These are phyloP conservation scores for Rhynchospora tenuis DNA, from an alignment of 176 grass and related monocot species.

Conservation along the genomic window DNA sequence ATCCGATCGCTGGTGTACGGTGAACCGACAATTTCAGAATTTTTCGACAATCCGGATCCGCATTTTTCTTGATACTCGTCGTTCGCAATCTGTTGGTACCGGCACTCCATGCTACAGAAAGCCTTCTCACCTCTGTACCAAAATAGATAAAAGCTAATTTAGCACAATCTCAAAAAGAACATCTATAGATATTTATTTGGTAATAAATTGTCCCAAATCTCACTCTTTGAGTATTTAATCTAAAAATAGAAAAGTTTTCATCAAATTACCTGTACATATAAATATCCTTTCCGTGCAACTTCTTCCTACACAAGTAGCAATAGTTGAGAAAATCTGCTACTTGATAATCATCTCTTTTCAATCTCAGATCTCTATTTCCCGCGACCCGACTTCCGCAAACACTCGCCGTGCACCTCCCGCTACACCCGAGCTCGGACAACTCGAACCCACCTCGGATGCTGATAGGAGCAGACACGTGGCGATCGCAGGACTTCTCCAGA, in stretches of 20 bases:
- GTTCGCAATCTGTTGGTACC: constrained; percentile 23
- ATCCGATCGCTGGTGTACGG: constrained; percentile 22
- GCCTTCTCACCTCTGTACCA: constrained; percentile 64
- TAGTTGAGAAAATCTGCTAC: constrained; percentile 48
- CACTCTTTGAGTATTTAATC: not conserved
- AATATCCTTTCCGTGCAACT: constrained; percentile 17
- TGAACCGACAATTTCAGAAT: constrained; percentile 30
- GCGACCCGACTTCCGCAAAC: not conserved
- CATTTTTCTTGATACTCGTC: constrained; percentile 26
- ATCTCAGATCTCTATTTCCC: not conserved
- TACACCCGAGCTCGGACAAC: constrained; percentile 47
- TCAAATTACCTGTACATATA: constrained; percentile 57
- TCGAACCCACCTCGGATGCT: constrained; percentile 26
- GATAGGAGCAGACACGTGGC: not conserved
- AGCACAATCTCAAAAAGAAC: not conserved
- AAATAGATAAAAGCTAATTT: not conserved
- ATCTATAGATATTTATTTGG: too few species aligned
- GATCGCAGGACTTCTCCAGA: constrained; percentile 12
- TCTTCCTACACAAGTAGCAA: constrained; percentile 33
- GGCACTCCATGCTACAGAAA: constrained; percentile 70
- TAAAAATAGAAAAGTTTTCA: not conserved
- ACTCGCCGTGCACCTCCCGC: constrained; percentile 25
- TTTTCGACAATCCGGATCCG: not conserved
- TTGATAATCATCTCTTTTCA: not conserved
- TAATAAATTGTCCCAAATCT: not conserved